Base-by-base conservation (phyloP, 768 basidiomycete genomes). In the Plicaturopsis crispa region DNA sequence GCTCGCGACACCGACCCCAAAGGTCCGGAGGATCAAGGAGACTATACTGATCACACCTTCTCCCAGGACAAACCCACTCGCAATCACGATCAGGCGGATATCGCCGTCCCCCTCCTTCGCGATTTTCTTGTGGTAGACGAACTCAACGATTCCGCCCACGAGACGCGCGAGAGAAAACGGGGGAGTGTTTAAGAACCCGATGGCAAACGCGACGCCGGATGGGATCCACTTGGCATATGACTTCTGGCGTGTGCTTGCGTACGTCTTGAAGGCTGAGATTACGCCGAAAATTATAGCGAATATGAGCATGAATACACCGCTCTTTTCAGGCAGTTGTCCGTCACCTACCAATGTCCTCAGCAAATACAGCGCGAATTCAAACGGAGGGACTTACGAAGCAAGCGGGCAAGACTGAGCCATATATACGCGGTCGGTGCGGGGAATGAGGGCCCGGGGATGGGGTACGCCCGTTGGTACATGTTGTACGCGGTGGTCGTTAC, bases 381-480 rank as follows among this genome's bases (percentile, higher is more conserved):
- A 22, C 18, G 18, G 14, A 17, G 8, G 13, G 18, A 66, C 85
- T 48, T 57, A 85, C 85, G 80, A 21, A 87, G 70, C 6, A 87
- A 63, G 13, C 84, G 70, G 13, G 84, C 85, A 18, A 90, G 72
- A 42, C 73, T 72, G 18, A 85, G 66, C 93, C 94, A 98, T 22
- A 98, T 86, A 48, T 90, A 93, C 5, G 93, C 92, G 0, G 88
- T 92, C 1, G 94, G 94, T 0, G 91, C 93, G 5, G 90, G 89
- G 60, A 97, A 98, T n/a, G 84, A 82, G 31, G 91, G 89, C 0
- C 90, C 89, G 0, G 93, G 93, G 39, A 96, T 92, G 14, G 69
- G 63, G 57, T 97, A 98, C 11, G 85, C 89, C 38, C 71, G 78
- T 41, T 80, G 84, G 57, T 97, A 98, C 13, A 97, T 72, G 24